phyloP scores from a whole-genome alignment of 2,329 filamentous ascomycete species.

The Arthrobotrys entomopaga region DNA sequence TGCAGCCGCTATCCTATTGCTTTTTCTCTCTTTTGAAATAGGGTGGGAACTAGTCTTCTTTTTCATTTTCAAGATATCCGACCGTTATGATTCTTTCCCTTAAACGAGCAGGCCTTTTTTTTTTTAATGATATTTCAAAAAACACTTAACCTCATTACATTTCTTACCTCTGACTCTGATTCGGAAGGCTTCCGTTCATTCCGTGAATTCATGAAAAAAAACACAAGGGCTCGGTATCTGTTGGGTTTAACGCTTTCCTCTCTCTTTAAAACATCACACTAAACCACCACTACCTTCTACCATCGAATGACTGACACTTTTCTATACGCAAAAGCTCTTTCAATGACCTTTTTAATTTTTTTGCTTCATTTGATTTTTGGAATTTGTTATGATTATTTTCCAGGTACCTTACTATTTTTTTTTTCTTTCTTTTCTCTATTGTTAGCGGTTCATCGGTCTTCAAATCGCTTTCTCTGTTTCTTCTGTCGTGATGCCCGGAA shows the following conservation, averaged over 20 bases:
- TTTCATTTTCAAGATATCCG: slow-evolving; percentile 29
- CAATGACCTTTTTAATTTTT: slow-evolving; percentile 7
- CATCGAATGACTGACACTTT: not conserved
- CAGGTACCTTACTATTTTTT: not conserved
- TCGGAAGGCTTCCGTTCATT: slow-evolving; percentile 14
- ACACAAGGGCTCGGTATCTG: not conserved
- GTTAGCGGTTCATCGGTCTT: slow-evolving; percentile 18
- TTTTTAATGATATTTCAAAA: slow-evolving; percentile 35
- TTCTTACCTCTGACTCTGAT: not conserved
- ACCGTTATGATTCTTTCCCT: slow-evolving; percentile 38
- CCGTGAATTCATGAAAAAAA: slow-evolving; percentile 2
- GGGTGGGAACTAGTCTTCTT: slow-evolving; percentile 3
- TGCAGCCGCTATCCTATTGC: not conserved
- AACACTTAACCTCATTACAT: slow-evolving; percentile 31
- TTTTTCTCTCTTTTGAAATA: slow-evolving; percentile 18
- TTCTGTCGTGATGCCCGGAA: slow-evolving; percentile 9
- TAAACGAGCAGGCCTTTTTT: slow-evolving; percentile 49
- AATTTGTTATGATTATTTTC: slow-evolving; percentile 7
- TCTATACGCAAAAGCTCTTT: slow-evolving; percentile 3
- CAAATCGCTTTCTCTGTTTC: slow-evolving; percentile 11
- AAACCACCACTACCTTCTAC: not conserved
- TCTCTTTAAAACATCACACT: not conserved
- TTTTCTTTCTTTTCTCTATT: not conserved
- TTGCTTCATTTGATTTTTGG: no score
- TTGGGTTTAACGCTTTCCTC: not conserved